These are phyloP conservation scores for Reticulascus tulasneorum DNA, from an alignment of 2,329 filamentous ascomycete genomes.

Conservation along the genomic window DNA sequence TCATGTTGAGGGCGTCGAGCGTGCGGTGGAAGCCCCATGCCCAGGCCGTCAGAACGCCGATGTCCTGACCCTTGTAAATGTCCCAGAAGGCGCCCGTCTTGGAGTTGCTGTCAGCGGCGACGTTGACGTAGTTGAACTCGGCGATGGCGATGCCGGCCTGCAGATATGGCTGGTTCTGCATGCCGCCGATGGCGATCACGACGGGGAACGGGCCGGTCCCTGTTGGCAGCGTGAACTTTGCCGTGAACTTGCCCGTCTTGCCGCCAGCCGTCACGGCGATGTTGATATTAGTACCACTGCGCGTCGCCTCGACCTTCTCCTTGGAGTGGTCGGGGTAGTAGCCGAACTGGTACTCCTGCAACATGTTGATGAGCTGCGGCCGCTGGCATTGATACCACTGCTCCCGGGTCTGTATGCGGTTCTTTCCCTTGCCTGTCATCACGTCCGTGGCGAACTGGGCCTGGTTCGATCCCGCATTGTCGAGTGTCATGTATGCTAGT, in stretches of 20 bases:
- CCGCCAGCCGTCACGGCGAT: conserved; percentile 37
- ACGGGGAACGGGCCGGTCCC: conserved; percentile 36
- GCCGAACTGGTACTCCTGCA: conserved; percentile 49
- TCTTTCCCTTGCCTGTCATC: conserved; percentile 34
- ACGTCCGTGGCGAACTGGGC: conserved; percentile 28
- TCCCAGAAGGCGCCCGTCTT: conserved; percentile 48
- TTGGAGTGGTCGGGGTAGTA: conserved; percentile 45
- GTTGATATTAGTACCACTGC: conserved; percentile 38
- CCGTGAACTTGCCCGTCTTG: conserved; percentile 40
- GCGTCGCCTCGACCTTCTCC: conserved; percentile 43
- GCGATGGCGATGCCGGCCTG: conserved; percentile 44
- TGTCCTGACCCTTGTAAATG: conserved; percentile 43
- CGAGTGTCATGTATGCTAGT: too few relatives aligned
- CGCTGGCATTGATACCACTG: conserved; percentile 46
- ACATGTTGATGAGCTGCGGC: conserved; percentile 44
- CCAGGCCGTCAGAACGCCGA: conserved; percentile 50
- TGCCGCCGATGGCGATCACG: conserved; percentile 47
- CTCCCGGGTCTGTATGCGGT: conserved; percentile 37
- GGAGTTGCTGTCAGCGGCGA: conserved; percentile 44
- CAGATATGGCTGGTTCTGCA: conserved; percentile 42
- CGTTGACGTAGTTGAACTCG: conserved; percentile 43
- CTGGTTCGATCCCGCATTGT: too few relatives aligned
- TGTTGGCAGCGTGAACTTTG: too few relatives aligned
- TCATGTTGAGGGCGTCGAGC: conserved; percentile 46
- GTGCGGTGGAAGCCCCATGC: conserved; percentile 52